Evolutionary conservation across 2,329 filamentous ascomycete genomes (phyloP).

Genomic region (Aspergillus amoenus): DNA sequence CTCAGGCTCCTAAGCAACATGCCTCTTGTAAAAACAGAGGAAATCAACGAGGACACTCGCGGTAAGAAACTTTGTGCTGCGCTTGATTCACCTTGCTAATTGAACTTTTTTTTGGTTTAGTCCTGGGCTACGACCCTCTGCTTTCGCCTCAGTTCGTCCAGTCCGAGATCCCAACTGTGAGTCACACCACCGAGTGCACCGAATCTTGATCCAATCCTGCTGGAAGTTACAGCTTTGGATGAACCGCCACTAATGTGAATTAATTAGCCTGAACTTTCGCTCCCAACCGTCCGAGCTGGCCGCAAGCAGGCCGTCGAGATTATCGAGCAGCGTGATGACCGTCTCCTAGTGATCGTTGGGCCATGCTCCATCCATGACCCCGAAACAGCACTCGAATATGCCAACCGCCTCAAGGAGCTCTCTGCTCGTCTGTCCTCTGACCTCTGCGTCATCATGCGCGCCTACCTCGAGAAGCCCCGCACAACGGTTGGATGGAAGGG

Average conservation of each 20-base stretch:
- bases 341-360: conserved; percentile 89
- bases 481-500: conserved; percentile 99
- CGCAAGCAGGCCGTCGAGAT: conserved; percentile 65
- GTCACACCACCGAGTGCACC: conserved; percentile 47
- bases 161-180: conserved; percentile 71
- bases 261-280: conserved; percentile 39
- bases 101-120: conserved; percentile 48
- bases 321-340: conserved; percentile 73
- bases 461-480: conserved; percentile 97
- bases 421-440: conserved; percentile 78
- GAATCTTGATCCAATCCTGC: not conserved
- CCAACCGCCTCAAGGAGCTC: conserved; percentile 71
- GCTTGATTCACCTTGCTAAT: not conserved
- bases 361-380: conserved; percentile 98
- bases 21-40: conserved; percentile 42
- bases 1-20: conserved; percentile 25
- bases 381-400: conserved; percentile 83
- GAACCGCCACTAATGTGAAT: conserved; percentile 53
- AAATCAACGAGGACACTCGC: conserved; percentile 47
- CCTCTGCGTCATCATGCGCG: conserved; percentile 92
- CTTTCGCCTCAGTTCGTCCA: conserved; percentile 85
- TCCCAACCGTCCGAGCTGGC: conserved; percentile 44
- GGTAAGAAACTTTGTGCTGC: conserved; percentile 30
- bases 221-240: not conserved
- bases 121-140: conserved; percentile 89